These are phyloP conservation scores for Nosema bombycis DNA, from an alignment of 371 early-diverging fungal species.

Conservation along the genomic window DNA sequence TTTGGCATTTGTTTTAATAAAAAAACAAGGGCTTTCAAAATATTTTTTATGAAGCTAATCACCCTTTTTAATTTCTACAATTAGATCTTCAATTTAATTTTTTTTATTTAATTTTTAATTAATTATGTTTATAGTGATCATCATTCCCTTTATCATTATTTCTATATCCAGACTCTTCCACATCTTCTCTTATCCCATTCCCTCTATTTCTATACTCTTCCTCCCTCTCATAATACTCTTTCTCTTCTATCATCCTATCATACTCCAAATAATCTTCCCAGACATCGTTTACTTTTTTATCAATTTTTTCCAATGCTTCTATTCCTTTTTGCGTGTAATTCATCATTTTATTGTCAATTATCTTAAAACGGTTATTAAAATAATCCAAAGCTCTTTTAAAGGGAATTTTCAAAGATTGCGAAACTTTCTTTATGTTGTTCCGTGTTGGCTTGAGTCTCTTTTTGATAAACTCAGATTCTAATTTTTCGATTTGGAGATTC, in stretches of 20 bases:
- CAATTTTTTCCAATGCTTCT: not conserved
- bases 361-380: conserved; percentile 41
- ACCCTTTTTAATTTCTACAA: not conserved
- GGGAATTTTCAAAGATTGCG: conserved; percentile 54
- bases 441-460: conserved; percentile 52
- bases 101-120: not conserved
- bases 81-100: not conserved
- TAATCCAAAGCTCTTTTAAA: conserved; percentile 54
- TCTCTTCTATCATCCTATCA: not conserved
- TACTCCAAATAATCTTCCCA: not conserved
- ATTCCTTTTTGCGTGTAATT: not conserved
- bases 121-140: not conserved
- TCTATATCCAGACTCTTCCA: not conserved
- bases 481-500: conserved; percentile 36
- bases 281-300: not conserved
- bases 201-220: not conserved
- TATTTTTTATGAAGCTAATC: not conserved
- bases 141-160: not conserved
- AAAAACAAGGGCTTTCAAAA: too few relatives aligned
- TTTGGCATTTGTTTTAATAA: too few relatives aligned
- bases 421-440: conserved; percentile 52
- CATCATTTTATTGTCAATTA: not conserved
- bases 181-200: not conserved
- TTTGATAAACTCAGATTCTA: conserved; percentile 52
- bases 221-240: not conserved